Conservation (phyloP, 2,329 filamentous ascomycete genomes). For the Keithomyces neogunnii region DNA sequence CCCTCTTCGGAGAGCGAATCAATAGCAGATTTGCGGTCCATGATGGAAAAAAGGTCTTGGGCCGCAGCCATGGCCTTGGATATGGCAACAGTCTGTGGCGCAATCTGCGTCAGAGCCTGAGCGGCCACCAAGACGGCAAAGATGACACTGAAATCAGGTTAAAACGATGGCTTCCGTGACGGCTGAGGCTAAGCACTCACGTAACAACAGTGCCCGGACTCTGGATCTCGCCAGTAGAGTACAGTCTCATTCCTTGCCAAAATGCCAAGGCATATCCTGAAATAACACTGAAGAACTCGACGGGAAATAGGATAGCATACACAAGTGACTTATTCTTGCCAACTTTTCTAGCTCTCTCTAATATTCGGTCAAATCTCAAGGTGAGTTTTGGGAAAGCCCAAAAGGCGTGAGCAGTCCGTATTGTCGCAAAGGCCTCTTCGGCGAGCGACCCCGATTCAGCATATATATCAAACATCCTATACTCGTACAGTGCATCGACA, state of each 20-base stretch:
- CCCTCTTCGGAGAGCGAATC: slow-evolving; percentile 34
- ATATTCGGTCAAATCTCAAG: slow-evolving; percentile 30
- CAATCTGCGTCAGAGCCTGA: slow-evolving; percentile 36
- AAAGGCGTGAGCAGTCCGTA: slow-evolving; percentile 42
- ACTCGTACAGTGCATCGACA: slow-evolving; percentile 33
- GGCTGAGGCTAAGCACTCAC: slow-evolving; percentile 17
- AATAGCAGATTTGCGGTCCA: slow-evolving; percentile 35
- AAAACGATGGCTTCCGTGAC: slow-evolving; percentile 24
- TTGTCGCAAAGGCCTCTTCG: slow-evolving; percentile 39
- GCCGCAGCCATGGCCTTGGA: slow-evolving; percentile 38
- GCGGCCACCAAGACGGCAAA: slow-evolving; percentile 39
- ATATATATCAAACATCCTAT: slow-evolving; percentile 34
- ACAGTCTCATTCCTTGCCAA: slow-evolving; percentile 43
- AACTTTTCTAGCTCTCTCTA: slow-evolving; percentile 29
- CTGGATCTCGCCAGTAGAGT: slow-evolving; percentile 32
- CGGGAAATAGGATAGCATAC: slow-evolving; percentile 33
- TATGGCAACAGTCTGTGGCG: slow-evolving; percentile 36
- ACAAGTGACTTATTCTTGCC: slow-evolving; percentile 35
- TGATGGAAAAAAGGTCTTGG: slow-evolving; percentile 36
- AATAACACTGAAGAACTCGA: slow-evolving; percentile 39
- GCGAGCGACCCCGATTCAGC: slow-evolving; percentile 34
- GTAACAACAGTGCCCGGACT: slow-evolving; percentile 38
- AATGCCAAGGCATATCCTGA: slow-evolving; percentile 40
- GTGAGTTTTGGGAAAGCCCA: slow-evolving; percentile 36
- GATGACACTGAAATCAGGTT: slow-evolving; percentile 27